Evolutionary conservation across 2,329 filamentous ascomycete genomes (phyloP).

Genomic region (Exophiala sp.): DNA sequence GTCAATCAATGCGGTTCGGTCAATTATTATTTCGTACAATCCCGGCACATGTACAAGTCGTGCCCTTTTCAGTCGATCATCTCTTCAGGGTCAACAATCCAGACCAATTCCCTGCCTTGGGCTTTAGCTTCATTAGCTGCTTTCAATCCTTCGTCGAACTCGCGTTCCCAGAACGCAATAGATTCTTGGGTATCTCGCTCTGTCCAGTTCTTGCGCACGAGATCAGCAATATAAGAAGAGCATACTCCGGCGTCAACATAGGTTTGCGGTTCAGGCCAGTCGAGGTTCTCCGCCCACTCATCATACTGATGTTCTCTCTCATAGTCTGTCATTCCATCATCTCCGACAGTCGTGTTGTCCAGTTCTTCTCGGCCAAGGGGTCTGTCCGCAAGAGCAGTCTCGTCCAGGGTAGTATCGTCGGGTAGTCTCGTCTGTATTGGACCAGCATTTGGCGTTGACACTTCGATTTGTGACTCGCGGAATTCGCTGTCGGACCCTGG

Average conservation of each 20-base stretch:
- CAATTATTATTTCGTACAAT: neutral
- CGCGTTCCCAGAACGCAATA: conserved; percentile 19
- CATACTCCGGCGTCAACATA: conserved; percentile 21
- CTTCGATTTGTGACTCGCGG: conserved; percentile 9
- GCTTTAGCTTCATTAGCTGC: conserved; percentile 12
- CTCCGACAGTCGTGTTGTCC: conserved; percentile 17
- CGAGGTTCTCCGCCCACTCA: conserved; percentile 18
- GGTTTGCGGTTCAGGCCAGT: conserved; percentile 12
- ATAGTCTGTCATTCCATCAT: conserved; percentile 24
- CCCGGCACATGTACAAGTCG: no score
- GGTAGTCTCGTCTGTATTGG: neutral
- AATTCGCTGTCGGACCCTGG: conserved; percentile 7
- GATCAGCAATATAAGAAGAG: conserved; percentile 13
- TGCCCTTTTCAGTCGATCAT: conserved; percentile 7
- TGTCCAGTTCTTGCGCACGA: conserved; percentile 24
- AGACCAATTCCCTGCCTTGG: conserved; percentile 16
- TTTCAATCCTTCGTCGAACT: conserved; percentile 21
- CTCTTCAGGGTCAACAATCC: conserved; percentile 20
- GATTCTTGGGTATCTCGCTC: conserved; percentile 17
- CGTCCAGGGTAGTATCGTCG: neutral
- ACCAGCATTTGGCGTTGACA: neutral
- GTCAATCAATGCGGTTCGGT: neutral
- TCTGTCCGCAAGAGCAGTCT: neutral
- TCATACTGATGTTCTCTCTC: conserved; percentile 21
- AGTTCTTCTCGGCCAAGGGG: conserved; percentile 13